Evolutionary conservation across 1,284 basidiomycete genomes (phyloP).

Genomic region (Apiotrichum domesticum): DNA sequence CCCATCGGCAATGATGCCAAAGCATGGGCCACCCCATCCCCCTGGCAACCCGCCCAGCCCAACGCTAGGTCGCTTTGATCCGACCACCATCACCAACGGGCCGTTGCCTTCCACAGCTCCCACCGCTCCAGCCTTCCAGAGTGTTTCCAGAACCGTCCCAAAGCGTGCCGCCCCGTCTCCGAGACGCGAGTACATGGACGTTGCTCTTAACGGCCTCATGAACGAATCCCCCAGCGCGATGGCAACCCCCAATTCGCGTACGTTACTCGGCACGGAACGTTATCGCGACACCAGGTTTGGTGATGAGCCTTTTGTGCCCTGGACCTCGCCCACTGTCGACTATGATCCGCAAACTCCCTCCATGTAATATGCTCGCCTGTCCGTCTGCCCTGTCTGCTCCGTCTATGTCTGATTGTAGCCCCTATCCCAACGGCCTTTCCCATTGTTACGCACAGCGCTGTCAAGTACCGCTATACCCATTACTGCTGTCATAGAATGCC

Average conservation of each 20-base stretch:
- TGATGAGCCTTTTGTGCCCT: slow-evolving; percentile 33
- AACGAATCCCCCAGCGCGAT: slow-evolving; percentile 11
- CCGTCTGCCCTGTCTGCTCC: too few species aligned
- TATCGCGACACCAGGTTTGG: slow-evolving; percentile 43
- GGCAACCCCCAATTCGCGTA: slow-evolving; percentile 34
- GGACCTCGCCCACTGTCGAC: slow-evolving; percentile 30
- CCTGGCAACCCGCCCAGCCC: slow-evolving; percentile 18
- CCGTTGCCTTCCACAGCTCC: too few species aligned
- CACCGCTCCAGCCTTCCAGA: too few species aligned
- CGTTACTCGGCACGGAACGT: slow-evolving; percentile 39
- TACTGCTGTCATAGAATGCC: too few species aligned
- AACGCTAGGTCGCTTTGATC: slow-evolving; percentile 22
- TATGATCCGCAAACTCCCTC: background rate
- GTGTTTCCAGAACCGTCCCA: too few species aligned
- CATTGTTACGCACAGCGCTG: too few species aligned
- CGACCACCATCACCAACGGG: slow-evolving; percentile 22
- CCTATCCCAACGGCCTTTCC: too few species aligned
- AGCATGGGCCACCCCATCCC: slow-evolving; percentile 16
- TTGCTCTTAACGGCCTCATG: slow-evolving; percentile 25
- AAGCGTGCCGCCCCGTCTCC: slow-evolving; percentile 11
- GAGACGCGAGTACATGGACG: slow-evolving; percentile 35
- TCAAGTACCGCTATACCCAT: too few species aligned
- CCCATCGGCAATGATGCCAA: slow-evolving; percentile 14
- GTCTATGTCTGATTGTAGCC: too few species aligned
- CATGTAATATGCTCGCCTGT: too few species aligned